Evolutionary conservation across 352 stramenopile species (phyloP), one percentile per base, ranked within the genome.

Genomic region (Globisporangium megalacanthum): DNA sequence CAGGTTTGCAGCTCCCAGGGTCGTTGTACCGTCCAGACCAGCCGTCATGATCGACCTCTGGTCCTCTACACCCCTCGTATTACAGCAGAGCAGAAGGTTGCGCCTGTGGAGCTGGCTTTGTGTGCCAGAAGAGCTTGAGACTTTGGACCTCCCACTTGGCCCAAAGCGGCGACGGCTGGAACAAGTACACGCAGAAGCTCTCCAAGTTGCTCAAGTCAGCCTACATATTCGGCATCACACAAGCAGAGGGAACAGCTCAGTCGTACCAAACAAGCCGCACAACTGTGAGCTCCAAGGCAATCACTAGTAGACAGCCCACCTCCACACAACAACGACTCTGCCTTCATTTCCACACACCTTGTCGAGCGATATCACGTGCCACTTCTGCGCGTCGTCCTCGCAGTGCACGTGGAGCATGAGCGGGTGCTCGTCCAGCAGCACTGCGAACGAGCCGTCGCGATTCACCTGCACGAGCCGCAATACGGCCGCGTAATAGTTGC

Each of bases 351-450:
- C 25, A 29, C 13, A 10, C 13, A 88, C 71, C 52, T 86, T 67
- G 36, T 86, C 69, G 31, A 86, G 61, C 33, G 74, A 67, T 33
- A 91, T 36, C 19, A 83, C 19, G 46, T 91, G 75, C 81, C 78
- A 89, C 45, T 82, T 73, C 63, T 91, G 78, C 13, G 78, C 77
- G 44, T 91, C 81, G 35, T 88, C 75, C 42, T 91, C 81, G 36
- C 62, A 81, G 61, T 89, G 69, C 20, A 69, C 51, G 45, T 86
- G 66, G 19, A 73, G 55, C 81, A 89, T 89, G 25, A 91, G 69
- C 25, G 56, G n/a, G 11, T 75, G 69, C 2, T 68, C 46, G 14
- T 66, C 60, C n/a, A 75, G 57, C 22, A 89, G 57, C 45, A 83
- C 71, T 1, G 50, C 63, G 25, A 65, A 70, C 3, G 67, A 68